These are phyloP conservation scores for Cajanus cajan DNA, from an alignment of 306 rosid genomes.

Conservation along the genomic window DNA sequence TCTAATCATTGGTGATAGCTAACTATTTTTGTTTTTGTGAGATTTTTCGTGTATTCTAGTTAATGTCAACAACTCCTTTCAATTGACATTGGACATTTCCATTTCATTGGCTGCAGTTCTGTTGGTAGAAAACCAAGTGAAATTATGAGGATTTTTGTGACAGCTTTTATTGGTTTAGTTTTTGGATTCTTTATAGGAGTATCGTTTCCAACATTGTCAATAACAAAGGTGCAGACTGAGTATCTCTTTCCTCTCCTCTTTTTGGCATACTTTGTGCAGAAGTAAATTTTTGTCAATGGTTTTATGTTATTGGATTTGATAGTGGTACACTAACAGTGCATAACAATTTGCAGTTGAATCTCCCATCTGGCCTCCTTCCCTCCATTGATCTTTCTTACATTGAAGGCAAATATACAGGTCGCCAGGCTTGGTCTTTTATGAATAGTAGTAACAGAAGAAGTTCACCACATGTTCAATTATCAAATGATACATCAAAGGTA, in stretches of 20 bases:
- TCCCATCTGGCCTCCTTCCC: constrained; percentile 80
- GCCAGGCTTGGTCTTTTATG: constrained; percentile 41
- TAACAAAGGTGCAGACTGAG: constrained; percentile 66
- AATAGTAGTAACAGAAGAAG: constrained; percentile 37
- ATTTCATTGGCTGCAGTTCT: constrained; percentile 57
- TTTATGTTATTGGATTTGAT: constrained; percentile 27
- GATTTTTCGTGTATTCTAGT: constrained; percentile 6
- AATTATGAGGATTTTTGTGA: constrained; percentile 74
- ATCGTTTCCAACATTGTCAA: constrained; percentile 81
- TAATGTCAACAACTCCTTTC: constrained; percentile 16
- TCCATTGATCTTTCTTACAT: constrained; percentile 56
- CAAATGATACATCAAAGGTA: constrained; percentile 75
- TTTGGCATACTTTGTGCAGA: not conserved
- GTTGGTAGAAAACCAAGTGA: constrained; percentile 78
- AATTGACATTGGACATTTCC: constrained; percentile 19
- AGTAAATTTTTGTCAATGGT: not conserved
- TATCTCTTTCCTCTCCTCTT: constrained; percentile 10
- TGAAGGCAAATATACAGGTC: constrained; percentile 54
- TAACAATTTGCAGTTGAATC: constrained; percentile 63
- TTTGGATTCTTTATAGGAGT: constrained; percentile 91
- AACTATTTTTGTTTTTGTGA: constrained; percentile 9
- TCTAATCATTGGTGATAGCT: constrained; percentile 26
- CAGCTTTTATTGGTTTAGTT: constrained; percentile 80
- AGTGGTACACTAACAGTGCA: constrained; percentile 15
- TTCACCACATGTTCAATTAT: constrained; percentile 39